phyloP scores from a whole-genome alignment of 2,329 filamentous ascomycete species.

The Neonectria neomacrospora region DNA sequence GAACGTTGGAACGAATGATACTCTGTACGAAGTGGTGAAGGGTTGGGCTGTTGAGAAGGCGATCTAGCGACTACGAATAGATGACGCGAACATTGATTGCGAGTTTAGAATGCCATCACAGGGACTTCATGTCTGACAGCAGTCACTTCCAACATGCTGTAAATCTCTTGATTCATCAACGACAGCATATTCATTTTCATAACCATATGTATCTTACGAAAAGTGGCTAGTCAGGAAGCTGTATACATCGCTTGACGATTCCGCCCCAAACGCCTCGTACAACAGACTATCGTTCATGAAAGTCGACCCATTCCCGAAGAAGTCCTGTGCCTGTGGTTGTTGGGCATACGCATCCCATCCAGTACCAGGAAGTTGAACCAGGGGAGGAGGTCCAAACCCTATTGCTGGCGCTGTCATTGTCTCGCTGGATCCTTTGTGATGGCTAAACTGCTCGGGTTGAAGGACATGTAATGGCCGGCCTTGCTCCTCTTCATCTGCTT shows the following conservation, averaged over 20 bases:
- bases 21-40: conserved; percentile 32
- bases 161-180: not conserved
- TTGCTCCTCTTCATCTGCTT: conserved; percentile 11
- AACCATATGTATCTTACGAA: not conserved
- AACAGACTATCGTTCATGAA: conserved; percentile 28
- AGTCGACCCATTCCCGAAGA: conserved; percentile 33
- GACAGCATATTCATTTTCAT: not conserved
- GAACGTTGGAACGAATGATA: conserved; percentile 35
- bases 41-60: conserved; percentile 26
- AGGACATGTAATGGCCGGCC: not conserved
- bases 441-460: not conserved
- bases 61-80: not conserved
- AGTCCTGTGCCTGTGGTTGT: conserved; percentile 12
- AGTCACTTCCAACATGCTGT: not conserved
- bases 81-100: not conserved
- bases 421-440: not conserved
- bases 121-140: not conserved
- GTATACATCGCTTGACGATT: conserved; percentile 26
- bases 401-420: not conserved
- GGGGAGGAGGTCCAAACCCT: conserved; percentile 4
- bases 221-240: conserved; percentile 27
- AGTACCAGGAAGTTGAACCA: conserved; percentile 2
- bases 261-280: conserved; percentile 44
- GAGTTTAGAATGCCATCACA: too few relatives aligned
- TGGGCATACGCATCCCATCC: conserved; percentile 20